phyloP scores from a whole-genome alignment of 202 grass and related monocot species.

The Setaria viridis region DNA sequence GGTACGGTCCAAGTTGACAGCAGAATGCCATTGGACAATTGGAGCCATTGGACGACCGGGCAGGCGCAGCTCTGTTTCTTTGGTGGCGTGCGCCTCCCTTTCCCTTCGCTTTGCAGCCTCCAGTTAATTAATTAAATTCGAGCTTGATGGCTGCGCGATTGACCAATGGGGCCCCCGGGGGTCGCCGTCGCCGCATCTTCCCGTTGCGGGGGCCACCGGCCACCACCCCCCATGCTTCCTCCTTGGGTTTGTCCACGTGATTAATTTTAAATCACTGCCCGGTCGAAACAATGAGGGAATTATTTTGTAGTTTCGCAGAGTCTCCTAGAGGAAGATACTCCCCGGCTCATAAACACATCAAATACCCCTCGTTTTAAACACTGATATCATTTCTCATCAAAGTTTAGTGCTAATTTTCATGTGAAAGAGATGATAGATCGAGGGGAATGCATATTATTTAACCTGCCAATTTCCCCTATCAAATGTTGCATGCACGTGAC shows the following conservation, averaged over 20 bases:
- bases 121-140: conserved; percentile 2
- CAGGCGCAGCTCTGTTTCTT: neutral
- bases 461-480: no score
- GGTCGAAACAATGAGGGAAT: neutral
- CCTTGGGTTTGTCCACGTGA: neutral
- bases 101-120: neutral
- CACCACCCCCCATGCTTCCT: neutral
- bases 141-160: conserved; percentile 38
- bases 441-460: no score
- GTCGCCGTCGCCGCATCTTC: neutral
- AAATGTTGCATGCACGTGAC: no score
- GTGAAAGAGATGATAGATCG: no score
- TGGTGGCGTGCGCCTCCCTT: neutral
- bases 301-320: no score
- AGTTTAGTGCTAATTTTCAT: no score
- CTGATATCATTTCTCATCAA: no score
- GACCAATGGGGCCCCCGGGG: conserved; percentile 13
- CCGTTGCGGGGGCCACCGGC: neutral
- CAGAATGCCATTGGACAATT: neutral
- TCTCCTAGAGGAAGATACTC: no score
- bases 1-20: neutral
- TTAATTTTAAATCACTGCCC: no score
- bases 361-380: no score
- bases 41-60: neutral
- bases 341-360: no score